These are phyloP conservation scores for Mychonastes homosphaera DNA, from an alignment of 139 green algal genomes.

Conservation along the genomic window DNA sequence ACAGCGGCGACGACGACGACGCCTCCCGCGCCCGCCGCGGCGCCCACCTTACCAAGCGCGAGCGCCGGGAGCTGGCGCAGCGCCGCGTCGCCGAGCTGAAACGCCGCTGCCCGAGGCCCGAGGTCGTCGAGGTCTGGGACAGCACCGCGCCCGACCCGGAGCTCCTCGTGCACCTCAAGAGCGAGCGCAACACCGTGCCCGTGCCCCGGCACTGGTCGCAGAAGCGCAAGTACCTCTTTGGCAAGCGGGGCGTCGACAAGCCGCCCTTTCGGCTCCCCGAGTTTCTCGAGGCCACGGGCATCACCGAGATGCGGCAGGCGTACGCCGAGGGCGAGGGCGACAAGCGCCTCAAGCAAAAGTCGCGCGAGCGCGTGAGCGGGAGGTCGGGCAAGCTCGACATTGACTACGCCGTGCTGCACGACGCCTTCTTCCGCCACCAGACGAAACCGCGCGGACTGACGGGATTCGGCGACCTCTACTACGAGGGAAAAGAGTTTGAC, in stretches of 20 bases:
- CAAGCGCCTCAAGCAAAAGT: slow-evolving; percentile 85
- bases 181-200: slow-evolving; percentile 81
- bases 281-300: slow-evolving; percentile 88
- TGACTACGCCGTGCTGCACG: slow-evolving; percentile 94
- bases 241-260: slow-evolving; percentile 98
- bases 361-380: slow-evolving; percentile 64
- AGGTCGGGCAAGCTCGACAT: slow-evolving; percentile 97
- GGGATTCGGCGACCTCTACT: slow-evolving; percentile 87
- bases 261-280: slow-evolving; percentile 92
- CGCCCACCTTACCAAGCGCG: slow-evolving; percentile 61
- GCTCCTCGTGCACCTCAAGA: slow-evolving; percentile 92
- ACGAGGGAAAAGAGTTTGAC: slow-evolving; percentile 80
- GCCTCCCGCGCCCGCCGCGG: slow-evolving; percentile 14
- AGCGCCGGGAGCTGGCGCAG: slow-evolving; percentile 61
- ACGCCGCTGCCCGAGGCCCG: slow-evolving; percentile 67
- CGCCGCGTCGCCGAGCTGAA: slow-evolving; percentile 90
- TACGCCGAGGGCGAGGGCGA: slow-evolving; percentile 74
- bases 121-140: slow-evolving; percentile 98
- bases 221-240: slow-evolving; percentile 93
- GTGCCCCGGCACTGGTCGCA: slow-evolving; percentile 94
- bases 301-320: slow-evolving; percentile 85
- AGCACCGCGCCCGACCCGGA: slow-evolving; percentile 80
- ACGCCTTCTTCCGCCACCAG: slow-evolving; percentile 98
- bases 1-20: too few relatives aligned
- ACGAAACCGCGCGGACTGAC: slow-evolving; percentile 84